Evolutionary conservation across 352 stramenopile species (phyloP), one percentile per base, ranked within the genome.

Genomic region (Pythium insidiosum): DNA sequence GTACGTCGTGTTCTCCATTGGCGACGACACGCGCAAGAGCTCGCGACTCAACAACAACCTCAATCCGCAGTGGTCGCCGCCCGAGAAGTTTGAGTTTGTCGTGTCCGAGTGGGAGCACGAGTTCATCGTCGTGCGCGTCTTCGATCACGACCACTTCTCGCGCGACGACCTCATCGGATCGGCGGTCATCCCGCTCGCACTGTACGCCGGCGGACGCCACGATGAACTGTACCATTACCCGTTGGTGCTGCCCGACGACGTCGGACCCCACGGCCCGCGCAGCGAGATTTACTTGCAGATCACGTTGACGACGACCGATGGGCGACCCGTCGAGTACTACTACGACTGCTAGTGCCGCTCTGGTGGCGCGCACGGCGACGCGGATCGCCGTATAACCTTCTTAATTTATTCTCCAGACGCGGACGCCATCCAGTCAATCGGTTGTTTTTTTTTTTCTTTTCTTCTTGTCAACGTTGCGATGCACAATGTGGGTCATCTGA

Each of bases 11-110:
- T 82, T 87, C 42, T 57, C 61, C 20, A 40, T 84, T n/a, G 66
- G 53, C 22, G 47, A 65, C 25, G 33, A 48, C 21, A 77, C 56
- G 9, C 60, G 63, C 42, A 86, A 84, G 58, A 90, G 77, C 56
- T 84, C 72, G 34, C 65, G 63, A 40, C 68, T 86, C 52, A 59
- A 47, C 37, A 84, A 82, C 50, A 55, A 73, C 19, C 50, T 89
- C 15, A 84, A 86, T 35, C 77, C 77, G 43, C 55, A 70, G 42
- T 90, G 77, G 77, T 65, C 60, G 6, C 72, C 75, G 23, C 67
- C 75, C 10, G 77, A 88, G 48, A 81, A 75, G 47, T 90, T 90
- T 46, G 57, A 86, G 55, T 85, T 88, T 50, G 50, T 68, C 40
- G 26, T 90, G 28, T 49, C 63, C 16, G 61, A 82, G 41, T 83